These are phyloP conservation scores for Gossypium davidsonii DNA, from an alignment of 441 rosid species.

Conservation along the genomic window DNA sequence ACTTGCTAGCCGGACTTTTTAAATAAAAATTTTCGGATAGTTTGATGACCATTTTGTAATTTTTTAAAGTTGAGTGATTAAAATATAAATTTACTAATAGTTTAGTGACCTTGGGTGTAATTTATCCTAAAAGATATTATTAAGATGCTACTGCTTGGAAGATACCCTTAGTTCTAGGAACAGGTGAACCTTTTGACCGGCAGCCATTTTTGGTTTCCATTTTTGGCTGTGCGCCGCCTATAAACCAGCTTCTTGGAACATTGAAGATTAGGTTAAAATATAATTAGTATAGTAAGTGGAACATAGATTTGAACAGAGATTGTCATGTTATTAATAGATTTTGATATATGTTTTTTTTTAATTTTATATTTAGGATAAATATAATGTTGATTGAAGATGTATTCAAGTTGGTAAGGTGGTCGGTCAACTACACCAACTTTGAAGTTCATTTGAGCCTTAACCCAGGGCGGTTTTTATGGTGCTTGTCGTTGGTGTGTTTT, in stretches of 20 bases:
- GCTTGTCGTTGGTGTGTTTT: too few species aligned
- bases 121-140: too few species aligned
- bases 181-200: not conserved
- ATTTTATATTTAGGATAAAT: not conserved
- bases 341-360: not conserved
- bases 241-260: not conserved
- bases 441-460: not conserved
- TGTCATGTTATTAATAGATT: not conserved
- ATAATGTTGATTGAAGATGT: too few species aligned
- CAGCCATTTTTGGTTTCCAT: not conserved
- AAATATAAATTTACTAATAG: too few species aligned
- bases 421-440: not conserved
- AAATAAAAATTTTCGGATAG: too few species aligned
- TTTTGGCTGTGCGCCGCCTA: conserved; percentile 10
- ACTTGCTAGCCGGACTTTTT: too few species aligned
- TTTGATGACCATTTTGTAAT: too few species aligned
- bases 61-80: too few species aligned
- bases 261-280: not conserved
- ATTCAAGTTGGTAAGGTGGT: too few species aligned
- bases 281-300: not conserved
- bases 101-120: too few species aligned
- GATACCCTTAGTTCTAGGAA: not conserved
- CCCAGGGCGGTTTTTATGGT: not conserved
- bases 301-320: not conserved
- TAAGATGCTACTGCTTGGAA: not conserved